Evolutionary conservation across 805 yeast genomes (phyloP).

Genomic region (Candida berthetii): DNA sequence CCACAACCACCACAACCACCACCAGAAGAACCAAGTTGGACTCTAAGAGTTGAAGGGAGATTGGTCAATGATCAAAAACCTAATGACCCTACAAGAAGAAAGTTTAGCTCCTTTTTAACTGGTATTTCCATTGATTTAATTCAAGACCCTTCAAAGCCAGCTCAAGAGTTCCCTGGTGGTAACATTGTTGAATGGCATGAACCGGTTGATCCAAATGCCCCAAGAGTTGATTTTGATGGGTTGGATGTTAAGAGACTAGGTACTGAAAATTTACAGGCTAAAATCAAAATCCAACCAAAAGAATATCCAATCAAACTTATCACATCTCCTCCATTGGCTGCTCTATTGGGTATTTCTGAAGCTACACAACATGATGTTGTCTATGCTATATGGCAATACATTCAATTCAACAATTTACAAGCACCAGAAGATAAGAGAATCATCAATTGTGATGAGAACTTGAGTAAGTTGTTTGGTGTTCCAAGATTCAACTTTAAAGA

Average conservation of each 20-base stretch:
- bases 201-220: constrained; percentile 32
- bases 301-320: constrained; percentile 63
- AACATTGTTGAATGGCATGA: constrained; percentile 87
- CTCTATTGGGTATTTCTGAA: constrained; percentile 68
- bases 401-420: constrained; percentile 59
- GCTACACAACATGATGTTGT: constrained; percentile 84
- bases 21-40: constrained; percentile 58
- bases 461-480: constrained; percentile 37
- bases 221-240: constrained; percentile 70
- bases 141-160: constrained; percentile 7
- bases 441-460: constrained; percentile 42
- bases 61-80: constrained; percentile 47
- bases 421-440: constrained; percentile 49
- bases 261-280: constrained; percentile 52
- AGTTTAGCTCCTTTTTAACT: constrained; percentile 75
- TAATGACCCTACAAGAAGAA: constrained; percentile 43
- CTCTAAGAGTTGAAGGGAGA: constrained; percentile 84
- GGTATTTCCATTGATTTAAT: constrained; percentile 78
- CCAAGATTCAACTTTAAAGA: constrained; percentile 63
- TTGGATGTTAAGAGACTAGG: constrained; percentile 84
- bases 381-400: constrained; percentile 75
- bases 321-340: constrained; percentile 60
- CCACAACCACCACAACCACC: constrained; percentile 9
- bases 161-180: constrained; percentile 19
- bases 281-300: constrained; percentile 76